Base-by-base conservation (phyloP, 352 stramenopile species). In the Globisporangium lucens region DNA sequence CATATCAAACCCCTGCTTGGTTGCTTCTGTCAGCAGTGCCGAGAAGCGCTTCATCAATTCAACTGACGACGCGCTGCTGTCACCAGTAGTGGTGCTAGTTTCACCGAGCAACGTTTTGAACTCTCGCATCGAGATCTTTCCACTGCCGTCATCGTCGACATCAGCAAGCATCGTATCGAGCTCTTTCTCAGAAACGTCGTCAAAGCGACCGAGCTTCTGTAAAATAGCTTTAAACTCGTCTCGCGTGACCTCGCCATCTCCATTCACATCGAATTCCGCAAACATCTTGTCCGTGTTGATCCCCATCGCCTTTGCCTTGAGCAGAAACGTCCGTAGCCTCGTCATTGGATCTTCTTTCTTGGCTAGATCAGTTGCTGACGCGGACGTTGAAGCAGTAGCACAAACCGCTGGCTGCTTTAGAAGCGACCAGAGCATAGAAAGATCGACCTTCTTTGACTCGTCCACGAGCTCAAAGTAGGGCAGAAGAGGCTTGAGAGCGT, bases 251-350 rank as follows among this genome's bases (percentile, higher is more conserved):
- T 83, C 66, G 1, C 85, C 83, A 20, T 84, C 83, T 2, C 72
- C 69, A 63, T 95, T 72, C 0, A 74, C 75, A 67, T 95, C 87
- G 69, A 95, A 95, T 63, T 95, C 85, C 1, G 56, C 52, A 72
- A 91, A 91, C 29, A 80, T 82, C 43, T 68, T 69, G 15, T 70
- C 63, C 2, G 87, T n/a, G 46, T 89, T 71, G 17, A 87, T 68
- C 1, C 83, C 83, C 68, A 84, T 66, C 1, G 65, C 62, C 35
- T 76, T 75, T 9, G 80, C 81, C 27, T 81, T 78, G 1, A 46
- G 9, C 17, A 90, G 35, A 10, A 85, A 71, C 2, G 70, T 65
- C 13, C 64, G 67, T 8, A 80, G 59, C n/a, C 65, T 35, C 24
- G 7, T 57, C 4, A 73, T 64, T 1, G 46, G 46, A 15, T 70